Percentiles rank a stretch among this genome's conserved stretches.
These are phyloP conservation scores for Pyrenochaeta sp. DNA, from an alignment of 2,329 filamentous ascomycete genomes.

Conservation along the genomic window DNA sequence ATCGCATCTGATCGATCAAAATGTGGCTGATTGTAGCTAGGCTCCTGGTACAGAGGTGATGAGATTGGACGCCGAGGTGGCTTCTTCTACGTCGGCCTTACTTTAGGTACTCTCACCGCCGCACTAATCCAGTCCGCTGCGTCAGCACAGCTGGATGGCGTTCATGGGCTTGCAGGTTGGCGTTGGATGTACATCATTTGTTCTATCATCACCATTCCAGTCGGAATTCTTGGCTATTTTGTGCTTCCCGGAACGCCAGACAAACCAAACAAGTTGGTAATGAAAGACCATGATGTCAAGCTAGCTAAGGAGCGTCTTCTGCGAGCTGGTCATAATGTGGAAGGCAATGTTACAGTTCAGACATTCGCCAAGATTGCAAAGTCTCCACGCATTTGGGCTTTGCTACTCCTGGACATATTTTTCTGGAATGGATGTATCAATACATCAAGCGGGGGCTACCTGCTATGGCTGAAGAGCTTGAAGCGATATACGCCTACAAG, in stretches of 20 bases:
- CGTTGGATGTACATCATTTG: constrained; percentile 50
- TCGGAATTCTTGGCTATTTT: constrained; percentile 61
- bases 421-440: constrained; percentile 66
- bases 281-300: constrained; percentile 58
- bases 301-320: constrained; percentile 58
- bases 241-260: constrained; percentile 62
- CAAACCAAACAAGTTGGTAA: constrained; percentile 58
- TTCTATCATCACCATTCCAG: constrained; percentile 63
- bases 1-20: not conserved
- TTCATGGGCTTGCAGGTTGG: constrained; percentile 52
- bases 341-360: constrained; percentile 27
- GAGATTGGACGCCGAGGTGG: constrained; percentile 58
- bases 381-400: constrained; percentile 60
- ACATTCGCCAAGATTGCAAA: constrained; percentile 33
- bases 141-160: constrained; percentile 64
- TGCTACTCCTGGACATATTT: constrained; percentile 62
- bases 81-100: constrained; percentile 62
- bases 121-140: constrained; percentile 55
- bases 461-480: constrained; percentile 68
- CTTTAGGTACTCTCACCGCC: constrained; percentile 62
- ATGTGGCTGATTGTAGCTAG: constrained; percentile 24
- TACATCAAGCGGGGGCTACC: constrained; percentile 59
- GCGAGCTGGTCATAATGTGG: constrained; percentile 51
- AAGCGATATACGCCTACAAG: constrained; percentile 56
- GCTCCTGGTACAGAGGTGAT: constrained; percentile 60